Conservation (phyloP, 805 yeast species). For the Ogataea salicorniae region DNA sequence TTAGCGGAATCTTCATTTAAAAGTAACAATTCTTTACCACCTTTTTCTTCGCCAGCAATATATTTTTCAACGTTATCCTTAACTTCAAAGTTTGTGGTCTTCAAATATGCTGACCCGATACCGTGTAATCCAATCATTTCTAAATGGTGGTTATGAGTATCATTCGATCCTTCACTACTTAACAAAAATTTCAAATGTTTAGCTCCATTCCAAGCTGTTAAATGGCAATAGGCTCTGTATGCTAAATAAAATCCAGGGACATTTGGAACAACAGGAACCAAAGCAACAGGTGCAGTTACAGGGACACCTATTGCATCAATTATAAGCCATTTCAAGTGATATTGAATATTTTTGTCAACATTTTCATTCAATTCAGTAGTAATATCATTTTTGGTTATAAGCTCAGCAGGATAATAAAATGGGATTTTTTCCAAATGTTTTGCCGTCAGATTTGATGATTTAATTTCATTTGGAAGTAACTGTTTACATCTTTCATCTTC, state of each 20-base stretch:
- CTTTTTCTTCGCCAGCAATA: slow-evolving; percentile 3
- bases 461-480: slow-evolving; percentile 6
- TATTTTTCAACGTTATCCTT: slow-evolving; percentile 16
- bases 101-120: slow-evolving; percentile 25
- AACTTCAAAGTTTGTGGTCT: slow-evolving; percentile 18
- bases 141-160: slow-evolving; percentile 29
- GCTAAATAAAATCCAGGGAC: slow-evolving; percentile 85
- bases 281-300: slow-evolving; percentile 69
- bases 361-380: slow-evolving; percentile 14
- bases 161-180: slow-evolving; percentile 25
- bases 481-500: slow-evolving; percentile 5
- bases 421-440: slow-evolving; percentile 35
- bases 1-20: slow-evolving; percentile 43
- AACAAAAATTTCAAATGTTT: slow-evolving; percentile 57
- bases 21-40: slow-evolving; percentile 34
- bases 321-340: slow-evolving; percentile 53
- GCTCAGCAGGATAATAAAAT: slow-evolving; percentile 44
- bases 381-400: background rate
- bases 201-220: slow-evolving; percentile 73
- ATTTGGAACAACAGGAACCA: slow-evolving; percentile 85
- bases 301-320: slow-evolving; percentile 62
- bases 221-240: slow-evolving; percentile 79
- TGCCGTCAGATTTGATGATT: slow-evolving; percentile 6
- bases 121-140: slow-evolving; percentile 28
- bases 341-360: slow-evolving; percentile 26